Evolutionary conservation across 2,329 filamentous ascomycete species (phyloP), one percentile per base, ranked within the genome.

Genomic region (Lachnellula willkommii): DNA sequence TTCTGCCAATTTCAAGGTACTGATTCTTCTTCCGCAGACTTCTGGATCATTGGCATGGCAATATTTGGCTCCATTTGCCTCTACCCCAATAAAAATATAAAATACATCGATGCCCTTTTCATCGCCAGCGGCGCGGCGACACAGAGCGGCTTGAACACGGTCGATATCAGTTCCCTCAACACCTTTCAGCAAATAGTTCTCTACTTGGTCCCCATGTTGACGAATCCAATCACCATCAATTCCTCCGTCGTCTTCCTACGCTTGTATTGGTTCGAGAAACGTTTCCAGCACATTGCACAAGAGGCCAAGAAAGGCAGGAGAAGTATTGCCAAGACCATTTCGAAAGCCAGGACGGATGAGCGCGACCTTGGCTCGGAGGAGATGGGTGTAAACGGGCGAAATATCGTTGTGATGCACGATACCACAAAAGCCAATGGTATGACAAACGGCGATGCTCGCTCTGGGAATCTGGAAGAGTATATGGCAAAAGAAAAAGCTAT

Each of bases 251-350:
- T 99, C 7, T 93, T 96, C 65, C 79, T 97, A 14, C 88, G 94
- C 26, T 77, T 99, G 1, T 96, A 96, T 73, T 99, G 93, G 93
- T 99, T 99, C 69, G 92, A 99, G 73, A 96, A 95, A 72, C 84
- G 92, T 7, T 97, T 99, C 69, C 88, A 95, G 69, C 80, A 89
- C 65, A 82, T 96, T 61, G 91, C 88, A 14, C 79, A 79, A 36
- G 89, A 95, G 65, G 85, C 89, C 1, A 82, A 84, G 53, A 77
- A 75, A 45, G 76, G 85, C 52, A 83, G 92, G 53, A 79, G 80
- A 53, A 87, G 80, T 37, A 72, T 86, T n/a, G 75, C 79, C 72
- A 75, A 84, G 76, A 74, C 88, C 68, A 73, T 83, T 74, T 73
- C 86, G 69, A 73, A 75, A 75, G 53, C 79, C 74, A 48, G 74